These are phyloP conservation scores for Ascochyta viciae-villosae DNA, from an alignment of 2,329 filamentous ascomycete species.

Conservation along the genomic window DNA sequence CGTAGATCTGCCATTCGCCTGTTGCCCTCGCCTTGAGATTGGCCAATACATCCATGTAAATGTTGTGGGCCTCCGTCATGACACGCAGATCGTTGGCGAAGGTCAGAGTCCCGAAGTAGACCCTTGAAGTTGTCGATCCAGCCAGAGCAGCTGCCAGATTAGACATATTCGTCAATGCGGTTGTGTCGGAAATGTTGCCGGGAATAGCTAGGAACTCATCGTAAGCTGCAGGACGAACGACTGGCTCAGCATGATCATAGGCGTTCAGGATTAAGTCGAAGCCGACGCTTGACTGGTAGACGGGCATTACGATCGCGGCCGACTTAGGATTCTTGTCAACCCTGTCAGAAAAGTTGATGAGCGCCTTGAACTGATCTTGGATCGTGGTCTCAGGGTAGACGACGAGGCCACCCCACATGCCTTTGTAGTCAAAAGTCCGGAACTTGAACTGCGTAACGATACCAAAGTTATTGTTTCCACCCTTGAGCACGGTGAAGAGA, in stretches of 20 bases:
- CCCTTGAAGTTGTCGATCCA: constrained; percentile 21
- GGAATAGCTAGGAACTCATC: constrained; percentile 34
- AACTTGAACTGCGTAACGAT: constrained; percentile 42
- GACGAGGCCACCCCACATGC: constrained; percentile 47
- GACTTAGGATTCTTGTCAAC: constrained; percentile 27
- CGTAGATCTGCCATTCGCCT: constrained; percentile 44
- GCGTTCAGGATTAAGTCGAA: constrained; percentile 27
- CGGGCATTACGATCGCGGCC: constrained; percentile 28
- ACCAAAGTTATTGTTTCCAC: constrained; percentile 46
- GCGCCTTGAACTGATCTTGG: constrained; percentile 30
- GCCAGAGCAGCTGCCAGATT: constrained; percentile 29
- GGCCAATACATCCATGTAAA: constrained; percentile 51
- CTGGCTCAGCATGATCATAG: constrained; percentile 33
- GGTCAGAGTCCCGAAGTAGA: constrained; percentile 36
- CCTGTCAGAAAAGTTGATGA: constrained; percentile 30
- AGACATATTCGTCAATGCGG: constrained; percentile 34
- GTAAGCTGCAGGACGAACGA: constrained; percentile 25
- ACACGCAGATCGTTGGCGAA: constrained; percentile 46
- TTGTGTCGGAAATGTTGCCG: constrained; percentile 33
- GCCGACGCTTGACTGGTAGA: constrained; percentile 23
- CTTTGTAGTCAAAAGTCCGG: constrained; percentile 29
- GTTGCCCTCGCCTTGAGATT: constrained; percentile 37
- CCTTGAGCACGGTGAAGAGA: constrained; percentile 42
- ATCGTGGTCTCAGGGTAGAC: constrained; percentile 25
- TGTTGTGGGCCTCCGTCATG: constrained; percentile 48